phyloP scores from a whole-genome alignment of 306 rosid genomes.

The Purshia tridentata region DNA sequence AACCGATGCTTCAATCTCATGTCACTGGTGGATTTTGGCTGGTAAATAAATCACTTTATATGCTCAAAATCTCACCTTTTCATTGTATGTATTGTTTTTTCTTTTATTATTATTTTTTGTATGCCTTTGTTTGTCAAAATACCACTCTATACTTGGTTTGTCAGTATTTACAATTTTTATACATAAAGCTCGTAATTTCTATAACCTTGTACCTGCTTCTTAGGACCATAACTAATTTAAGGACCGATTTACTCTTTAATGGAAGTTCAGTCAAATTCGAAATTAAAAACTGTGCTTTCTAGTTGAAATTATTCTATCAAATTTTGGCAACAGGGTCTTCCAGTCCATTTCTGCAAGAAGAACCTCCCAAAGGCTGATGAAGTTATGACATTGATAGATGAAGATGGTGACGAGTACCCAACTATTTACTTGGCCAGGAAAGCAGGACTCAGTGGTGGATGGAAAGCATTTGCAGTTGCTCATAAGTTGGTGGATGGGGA shows the following conservation, averaged over 20 bases:
- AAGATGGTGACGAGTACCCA: constrained; percentile 50
- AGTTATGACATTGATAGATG: constrained; percentile 53
- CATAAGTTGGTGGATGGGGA: constrained; percentile 78
- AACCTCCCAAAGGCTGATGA: constrained; percentile 49
- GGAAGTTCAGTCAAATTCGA: neutral
- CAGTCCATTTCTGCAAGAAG: constrained; percentile 45
- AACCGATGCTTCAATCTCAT: constrained; percentile 83
- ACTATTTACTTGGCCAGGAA: constrained; percentile 54
- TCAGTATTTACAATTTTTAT: neutral
- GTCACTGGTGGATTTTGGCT: constrained; percentile 90
- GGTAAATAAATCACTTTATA: constrained; percentile 36
- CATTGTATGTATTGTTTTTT: neutral
- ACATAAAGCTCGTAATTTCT: neutral
- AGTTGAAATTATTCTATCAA: neutral
- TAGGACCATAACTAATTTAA: neutral
- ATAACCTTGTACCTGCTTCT: neutral
- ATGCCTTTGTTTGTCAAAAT: neutral
- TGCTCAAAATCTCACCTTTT: neutral
- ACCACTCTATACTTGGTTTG: neutral
- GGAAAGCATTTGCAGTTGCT: constrained; percentile 80
- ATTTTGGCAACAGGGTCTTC: constrained; percentile 58
- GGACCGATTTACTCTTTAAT: neutral
- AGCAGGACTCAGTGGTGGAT: constrained; percentile 73
- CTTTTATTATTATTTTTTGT: neutral
- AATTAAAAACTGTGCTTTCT: neutral